These are phyloP conservation scores for Phytophthora europaea DNA, from an alignment of 352 stramenopile genomes.

Conservation along the genomic window DNA sequence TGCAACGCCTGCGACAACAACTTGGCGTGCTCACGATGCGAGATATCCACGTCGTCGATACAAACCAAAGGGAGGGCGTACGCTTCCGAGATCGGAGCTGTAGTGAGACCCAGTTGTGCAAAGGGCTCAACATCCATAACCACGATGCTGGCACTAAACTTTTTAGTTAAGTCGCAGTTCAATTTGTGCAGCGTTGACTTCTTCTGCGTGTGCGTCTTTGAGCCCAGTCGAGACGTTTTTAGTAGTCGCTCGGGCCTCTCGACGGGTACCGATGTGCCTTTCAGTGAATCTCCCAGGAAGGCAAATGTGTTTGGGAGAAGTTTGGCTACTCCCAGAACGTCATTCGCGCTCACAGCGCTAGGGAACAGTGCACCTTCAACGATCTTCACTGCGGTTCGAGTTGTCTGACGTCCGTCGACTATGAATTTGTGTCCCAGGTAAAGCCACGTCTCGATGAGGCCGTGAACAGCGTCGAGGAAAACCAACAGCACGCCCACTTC, in stretches of 20 bases:
- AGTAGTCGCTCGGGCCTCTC: background rate
- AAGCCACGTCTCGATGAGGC: constrained; percentile 17
- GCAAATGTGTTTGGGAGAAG: background rate
- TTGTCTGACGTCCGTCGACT: constrained; percentile 14
- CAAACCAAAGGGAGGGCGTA: background rate
- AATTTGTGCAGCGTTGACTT: background rate
- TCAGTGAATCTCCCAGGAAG: constrained; percentile 4
- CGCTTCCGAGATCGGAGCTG: background rate
- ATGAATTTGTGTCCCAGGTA: constrained; percentile 40
- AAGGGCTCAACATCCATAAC: constrained; percentile 1
- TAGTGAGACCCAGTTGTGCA: background rate
- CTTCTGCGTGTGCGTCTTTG: background rate
- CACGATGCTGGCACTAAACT: background rate
- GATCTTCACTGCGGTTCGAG: constrained; percentile 34
- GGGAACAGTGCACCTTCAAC: constrained; percentile 17
- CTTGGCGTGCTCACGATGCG: constrained; percentile 26
- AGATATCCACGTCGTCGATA: constrained; percentile 23
- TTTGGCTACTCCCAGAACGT: constrained; percentile 10
- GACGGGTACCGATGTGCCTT: background rate
- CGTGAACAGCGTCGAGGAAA: constrained; percentile 17
- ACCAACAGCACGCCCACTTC: constrained; percentile 15
- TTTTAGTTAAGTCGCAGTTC: background rate
- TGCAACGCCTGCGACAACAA: constrained; percentile 25
- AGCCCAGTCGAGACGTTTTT: background rate
- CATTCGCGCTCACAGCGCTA: background rate